Conservation (phyloP, 1,284 basidiomycete genomes). For the Exobasidium cylindrosporum region DNA sequence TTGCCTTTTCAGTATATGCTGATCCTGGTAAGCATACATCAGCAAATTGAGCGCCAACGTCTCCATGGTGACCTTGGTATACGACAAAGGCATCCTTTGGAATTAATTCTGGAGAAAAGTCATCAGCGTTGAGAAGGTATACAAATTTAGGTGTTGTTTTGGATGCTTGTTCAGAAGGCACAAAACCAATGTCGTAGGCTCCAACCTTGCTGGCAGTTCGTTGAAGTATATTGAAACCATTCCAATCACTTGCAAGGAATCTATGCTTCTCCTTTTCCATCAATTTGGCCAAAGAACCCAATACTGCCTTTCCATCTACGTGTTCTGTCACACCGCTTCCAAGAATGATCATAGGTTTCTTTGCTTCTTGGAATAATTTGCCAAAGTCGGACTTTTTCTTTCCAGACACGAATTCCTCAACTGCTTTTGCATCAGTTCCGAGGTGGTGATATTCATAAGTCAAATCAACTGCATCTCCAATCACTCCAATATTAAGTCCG, state of each 20-base stretch:
- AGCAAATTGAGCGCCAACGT: constrained; percentile 90
- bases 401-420: constrained; percentile 70
- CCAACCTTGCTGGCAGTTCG: constrained; percentile 86
- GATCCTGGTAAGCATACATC: constrained; percentile 90
- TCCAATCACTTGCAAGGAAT: constrained; percentile 86
- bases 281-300: constrained; percentile 74
- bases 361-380: constrained; percentile 81
- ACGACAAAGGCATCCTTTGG: constrained; percentile 94
- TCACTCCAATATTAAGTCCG: constrained; percentile 78
- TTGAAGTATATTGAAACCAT: constrained; percentile 89
- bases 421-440: constrained; percentile 73
- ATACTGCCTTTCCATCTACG: constrained; percentile 75
- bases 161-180: constrained; percentile 74
- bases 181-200: constrained; percentile 91
- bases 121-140: constrained; percentile 94
- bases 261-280: constrained; percentile 63
- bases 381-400: constrained; percentile 70
- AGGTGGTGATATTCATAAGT: constrained; percentile 91
- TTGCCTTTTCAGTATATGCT: constrained; percentile 93
- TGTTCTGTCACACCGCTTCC: constrained; percentile 85
- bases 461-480: constrained; percentile 87
- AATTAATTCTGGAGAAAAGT: constrained; percentile 84
- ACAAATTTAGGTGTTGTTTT: constrained; percentile 85
- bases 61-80: constrained; percentile 98
- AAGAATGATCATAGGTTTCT: constrained; percentile 89